Evolutionary conservation across 331 rosid genomes (phyloP).

Genomic region (Malus hybrid): DNA sequence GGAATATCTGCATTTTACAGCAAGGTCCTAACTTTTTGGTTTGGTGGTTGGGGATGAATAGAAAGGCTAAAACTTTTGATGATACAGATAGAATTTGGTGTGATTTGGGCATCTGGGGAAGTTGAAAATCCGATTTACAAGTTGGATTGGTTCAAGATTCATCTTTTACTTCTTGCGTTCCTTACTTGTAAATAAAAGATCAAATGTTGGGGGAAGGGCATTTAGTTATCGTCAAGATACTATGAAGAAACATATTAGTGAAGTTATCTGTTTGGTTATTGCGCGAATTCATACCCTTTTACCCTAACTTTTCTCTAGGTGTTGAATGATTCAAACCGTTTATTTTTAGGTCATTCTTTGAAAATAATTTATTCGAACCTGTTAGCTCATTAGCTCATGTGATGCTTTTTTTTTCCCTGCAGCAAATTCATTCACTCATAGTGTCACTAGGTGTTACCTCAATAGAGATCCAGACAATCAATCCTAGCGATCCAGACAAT

Average conservation of each 20-base stretch:
- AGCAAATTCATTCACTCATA: slow-evolving; percentile 62
- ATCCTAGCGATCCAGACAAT: slow-evolving; percentile 35
- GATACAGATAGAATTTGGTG: neutral
- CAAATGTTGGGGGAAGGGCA: neutral
- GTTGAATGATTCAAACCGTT: too few species aligned
- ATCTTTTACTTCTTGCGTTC: neutral
- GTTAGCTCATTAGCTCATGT: neutral
- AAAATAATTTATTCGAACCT: neutral
- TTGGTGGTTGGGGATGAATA: neutral
- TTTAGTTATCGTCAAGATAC: neutral
- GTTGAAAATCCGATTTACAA: neutral
- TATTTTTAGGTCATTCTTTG: too few species aligned
- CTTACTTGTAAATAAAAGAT: neutral
- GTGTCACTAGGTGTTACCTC: slow-evolving; percentile 47
- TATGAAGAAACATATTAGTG: neutral
- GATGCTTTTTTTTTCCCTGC: slow-evolving; percentile 13
- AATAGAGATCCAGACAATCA: slow-evolving; percentile 71
- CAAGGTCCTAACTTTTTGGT: neutral
- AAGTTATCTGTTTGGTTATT: neutral
- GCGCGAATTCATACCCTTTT: neutral
- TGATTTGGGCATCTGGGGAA: neutral
- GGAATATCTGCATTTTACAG: slow-evolving; percentile 1
- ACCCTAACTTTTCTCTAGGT: neutral
- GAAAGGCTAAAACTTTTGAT: neutral
- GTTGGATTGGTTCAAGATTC: neutral